Conservation (phyloP, 202 grass and related monocot genomes). For the Elaeis oleifera region DNA sequence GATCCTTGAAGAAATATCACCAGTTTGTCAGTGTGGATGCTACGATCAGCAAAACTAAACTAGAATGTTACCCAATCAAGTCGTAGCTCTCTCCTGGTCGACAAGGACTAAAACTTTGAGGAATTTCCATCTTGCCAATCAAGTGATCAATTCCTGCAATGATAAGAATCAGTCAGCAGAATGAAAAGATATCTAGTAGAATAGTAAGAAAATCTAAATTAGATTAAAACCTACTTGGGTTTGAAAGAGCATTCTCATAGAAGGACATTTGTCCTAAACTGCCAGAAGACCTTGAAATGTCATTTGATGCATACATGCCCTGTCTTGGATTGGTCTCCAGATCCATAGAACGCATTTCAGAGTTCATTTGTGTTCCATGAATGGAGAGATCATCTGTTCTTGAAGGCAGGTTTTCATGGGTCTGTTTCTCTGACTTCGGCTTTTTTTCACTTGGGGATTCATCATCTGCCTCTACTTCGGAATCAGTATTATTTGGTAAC, state of each 20-base stretch:
- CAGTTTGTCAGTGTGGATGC: too few species aligned
- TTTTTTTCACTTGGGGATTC: slow-evolving; percentile 87
- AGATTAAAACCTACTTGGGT: slow-evolving; percentile 38
- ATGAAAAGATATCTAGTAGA: background rate
- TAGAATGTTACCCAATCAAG: slow-evolving; percentile 54
- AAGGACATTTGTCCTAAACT: slow-evolving; percentile 58
- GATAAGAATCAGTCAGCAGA: background rate
- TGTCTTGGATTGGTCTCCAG: slow-evolving; percentile 26
- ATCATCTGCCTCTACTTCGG: slow-evolving; percentile 67
- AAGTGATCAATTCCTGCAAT: slow-evolving; percentile 68
- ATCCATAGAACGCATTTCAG: slow-evolving; percentile 39
- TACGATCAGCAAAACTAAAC: too few species aligned
- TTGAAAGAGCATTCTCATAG: slow-evolving; percentile 66
- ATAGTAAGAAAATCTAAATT: background rate
- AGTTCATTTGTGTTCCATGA: slow-evolving; percentile 28
- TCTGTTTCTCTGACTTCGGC: slow-evolving; percentile 44
- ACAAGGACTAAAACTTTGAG: slow-evolving; percentile 45
- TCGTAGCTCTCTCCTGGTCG: slow-evolving; percentile 58
- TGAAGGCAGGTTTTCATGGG: slow-evolving; percentile 27
- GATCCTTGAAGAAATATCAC: too few species aligned
- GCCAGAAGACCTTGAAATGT: slow-evolving; percentile 43
- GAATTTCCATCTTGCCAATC: slow-evolving; percentile 55
- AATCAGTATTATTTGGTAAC: slow-evolving; percentile 53
- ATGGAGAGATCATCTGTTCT: slow-evolving; percentile 7
- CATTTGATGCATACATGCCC: slow-evolving; percentile 44